Percentiles rank a stretch among this genome's conserved stretches.
These are phyloP conservation scores for Phialophora tarda DNA, from an alignment of 2,329 filamentous ascomycete genomes.

Conservation along the genomic window DNA sequence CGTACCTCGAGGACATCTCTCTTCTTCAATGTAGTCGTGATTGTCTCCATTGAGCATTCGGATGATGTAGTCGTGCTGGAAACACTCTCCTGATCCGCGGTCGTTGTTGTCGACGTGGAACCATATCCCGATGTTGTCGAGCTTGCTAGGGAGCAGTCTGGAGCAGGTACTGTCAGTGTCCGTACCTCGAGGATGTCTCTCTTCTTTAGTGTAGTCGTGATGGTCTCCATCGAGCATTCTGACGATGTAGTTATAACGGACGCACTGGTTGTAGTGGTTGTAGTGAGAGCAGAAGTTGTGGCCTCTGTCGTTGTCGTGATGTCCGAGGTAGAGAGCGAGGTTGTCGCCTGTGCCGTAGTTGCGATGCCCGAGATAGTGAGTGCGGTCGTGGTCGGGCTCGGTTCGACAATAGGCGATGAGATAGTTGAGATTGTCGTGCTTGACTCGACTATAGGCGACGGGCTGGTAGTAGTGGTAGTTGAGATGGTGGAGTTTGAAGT, in stretches of 20 bases:
- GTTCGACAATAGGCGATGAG: conserved; percentile 1
- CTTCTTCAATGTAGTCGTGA: conserved; percentile 15
- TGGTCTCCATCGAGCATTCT: conserved; percentile 8
- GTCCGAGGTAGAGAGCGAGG: background rate
- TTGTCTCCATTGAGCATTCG: conserved; percentile 6
- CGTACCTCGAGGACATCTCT: conserved; percentile 12
- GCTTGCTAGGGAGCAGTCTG: conserved; percentile 3
- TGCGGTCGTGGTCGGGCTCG: conserved; percentile 1
- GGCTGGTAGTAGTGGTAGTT: background rate
- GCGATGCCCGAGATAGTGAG: background rate
- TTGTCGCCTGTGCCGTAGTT: background rate
- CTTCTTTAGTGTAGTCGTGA: conserved; percentile 13
- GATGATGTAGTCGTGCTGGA: background rate
- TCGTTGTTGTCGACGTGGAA: too few relatives aligned
- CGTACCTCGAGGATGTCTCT: conserved; percentile 12
- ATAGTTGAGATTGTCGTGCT: background rate
- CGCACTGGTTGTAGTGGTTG: background rate
- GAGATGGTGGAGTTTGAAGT: background rate
- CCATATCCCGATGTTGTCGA: background rate
- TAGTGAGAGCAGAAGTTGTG: conserved; percentile 1
- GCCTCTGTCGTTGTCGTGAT: background rate
- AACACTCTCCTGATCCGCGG: too few relatives aligned
- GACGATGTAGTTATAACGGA: background rate
- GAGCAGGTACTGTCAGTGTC: conserved; percentile 10
- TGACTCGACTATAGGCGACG: background rate